These are phyloP conservation scores for Chaetomium cochliodes DNA, from an alignment of 495 filamentous ascomycete species.

Conservation along the genomic window DNA sequence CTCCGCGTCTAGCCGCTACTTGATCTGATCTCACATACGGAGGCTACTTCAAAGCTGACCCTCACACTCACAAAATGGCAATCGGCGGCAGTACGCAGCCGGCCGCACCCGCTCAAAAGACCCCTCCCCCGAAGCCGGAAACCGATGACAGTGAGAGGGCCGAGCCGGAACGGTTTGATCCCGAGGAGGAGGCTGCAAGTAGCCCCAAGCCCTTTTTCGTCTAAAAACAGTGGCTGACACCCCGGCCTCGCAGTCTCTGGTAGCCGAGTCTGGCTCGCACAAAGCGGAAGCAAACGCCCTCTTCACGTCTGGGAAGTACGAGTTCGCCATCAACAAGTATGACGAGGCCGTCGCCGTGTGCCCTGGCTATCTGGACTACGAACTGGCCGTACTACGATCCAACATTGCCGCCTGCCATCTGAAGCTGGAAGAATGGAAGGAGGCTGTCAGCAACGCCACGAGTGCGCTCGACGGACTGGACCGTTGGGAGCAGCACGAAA, in stretches of 20 bases:
- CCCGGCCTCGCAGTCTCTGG: slow-evolving; percentile 53
- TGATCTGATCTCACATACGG: slow-evolving; percentile 19
- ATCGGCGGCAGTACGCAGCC: too few relatives aligned
- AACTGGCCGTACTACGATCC: slow-evolving; percentile 79
- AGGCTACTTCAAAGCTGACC: background rate
- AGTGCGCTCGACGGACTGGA: slow-evolving; percentile 70
- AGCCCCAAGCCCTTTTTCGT: background rate
- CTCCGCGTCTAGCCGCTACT: slow-evolving; percentile 11
- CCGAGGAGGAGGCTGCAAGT: slow-evolving; percentile 43
- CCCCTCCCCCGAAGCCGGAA: slow-evolving; percentile 1
- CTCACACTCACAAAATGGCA: too few relatives aligned
- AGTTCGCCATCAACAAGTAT: slow-evolving; percentile 86
- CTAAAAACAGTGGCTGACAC: background rate
- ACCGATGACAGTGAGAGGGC: slow-evolving; percentile 27
- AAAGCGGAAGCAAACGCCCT: slow-evolving; percentile 77
- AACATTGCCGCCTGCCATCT: slow-evolving; percentile 91
- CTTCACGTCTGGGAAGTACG: slow-evolving; percentile 69
- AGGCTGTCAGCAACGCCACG: slow-evolving; percentile 70
- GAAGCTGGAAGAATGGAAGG: slow-evolving; percentile 84
- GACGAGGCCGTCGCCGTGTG: slow-evolving; percentile 77
- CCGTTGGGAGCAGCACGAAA: slow-evolving; percentile 45
- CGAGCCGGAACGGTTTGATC: slow-evolving; percentile 46
- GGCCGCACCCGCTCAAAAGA: background rate
- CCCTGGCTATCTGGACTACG: slow-evolving; percentile 86
- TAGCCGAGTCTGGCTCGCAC: slow-evolving; percentile 69